A percentile compares a stretch with the other conserved stretches of the same genome.
These are phyloP conservation scores for Cylindrotheca closterium DNA, from an alignment of 108 stramenopile genomes.

Conservation along the genomic window DNA sequence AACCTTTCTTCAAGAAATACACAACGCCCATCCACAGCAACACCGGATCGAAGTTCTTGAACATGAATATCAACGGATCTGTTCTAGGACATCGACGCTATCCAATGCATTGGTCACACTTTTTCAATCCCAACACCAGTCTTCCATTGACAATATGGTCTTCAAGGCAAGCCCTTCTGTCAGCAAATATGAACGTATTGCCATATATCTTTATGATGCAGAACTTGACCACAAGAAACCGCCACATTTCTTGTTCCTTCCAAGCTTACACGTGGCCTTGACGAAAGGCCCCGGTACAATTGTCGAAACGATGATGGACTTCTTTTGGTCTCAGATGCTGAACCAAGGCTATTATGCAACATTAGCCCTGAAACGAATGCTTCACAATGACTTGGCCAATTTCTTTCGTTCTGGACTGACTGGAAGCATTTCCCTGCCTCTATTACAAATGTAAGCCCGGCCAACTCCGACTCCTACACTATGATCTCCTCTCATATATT, in stretches of 20 bases:
- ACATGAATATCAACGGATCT: conserved; percentile 49
- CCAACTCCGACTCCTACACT: no score
- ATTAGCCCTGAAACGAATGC: conserved; percentile 22
- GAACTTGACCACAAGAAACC: conserved; percentile 22
- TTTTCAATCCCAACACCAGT: conserved; percentile 25
- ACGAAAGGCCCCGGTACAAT: conserved; percentile 19
- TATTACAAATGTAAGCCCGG: conserved; percentile 37
- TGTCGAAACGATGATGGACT: conserved; percentile 41
- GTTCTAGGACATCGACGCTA: conserved; percentile 42
- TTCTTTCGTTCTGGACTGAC: conserved; percentile 45
- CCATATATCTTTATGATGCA: conserved; percentile 55
- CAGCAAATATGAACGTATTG: conserved; percentile 59
- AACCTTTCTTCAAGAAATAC: background rate
- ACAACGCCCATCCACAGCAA: background rate
- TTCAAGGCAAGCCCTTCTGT: conserved; percentile 29
- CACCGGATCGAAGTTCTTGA: conserved; percentile 41
- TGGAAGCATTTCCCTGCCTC: background rate
- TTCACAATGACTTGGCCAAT: conserved; percentile 19
- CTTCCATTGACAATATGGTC: conserved; percentile 32
- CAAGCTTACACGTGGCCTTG: conserved; percentile 33
- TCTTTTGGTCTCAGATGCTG: conserved; percentile 52
- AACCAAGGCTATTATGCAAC: conserved; percentile 51
- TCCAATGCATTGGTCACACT: conserved; percentile 50
- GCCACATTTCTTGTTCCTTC: conserved; percentile 42
- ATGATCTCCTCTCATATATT: no score